Conservation (phyloP, 2,329 filamentous ascomycete species). For the Claviceps sp. region DNA sequence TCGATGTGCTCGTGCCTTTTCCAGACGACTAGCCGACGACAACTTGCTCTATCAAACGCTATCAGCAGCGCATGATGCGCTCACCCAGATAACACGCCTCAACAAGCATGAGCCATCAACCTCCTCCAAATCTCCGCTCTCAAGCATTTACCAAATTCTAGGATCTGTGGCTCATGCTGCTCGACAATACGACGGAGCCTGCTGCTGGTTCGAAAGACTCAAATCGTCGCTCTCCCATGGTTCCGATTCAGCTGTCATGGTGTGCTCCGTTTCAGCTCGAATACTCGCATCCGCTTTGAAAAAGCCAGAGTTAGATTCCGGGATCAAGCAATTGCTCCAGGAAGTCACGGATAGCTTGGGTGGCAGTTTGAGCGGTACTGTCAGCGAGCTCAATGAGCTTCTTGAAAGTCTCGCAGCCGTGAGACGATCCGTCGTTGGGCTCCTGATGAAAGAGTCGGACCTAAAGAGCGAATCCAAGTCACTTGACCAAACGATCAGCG, state of each 20-base stretch:
- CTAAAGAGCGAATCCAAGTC: constrained; percentile 7
- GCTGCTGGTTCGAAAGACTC: constrained; percentile 39
- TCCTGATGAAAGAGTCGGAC: constrained; percentile 25
- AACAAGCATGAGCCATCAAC: constrained; percentile 21
- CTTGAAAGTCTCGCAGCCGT: constrained; percentile 41
- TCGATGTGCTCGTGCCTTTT: constrained; percentile 48
- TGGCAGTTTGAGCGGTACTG: constrained; percentile 44
- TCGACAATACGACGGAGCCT: constrained; percentile 34
- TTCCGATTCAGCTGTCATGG: constrained; percentile 33
- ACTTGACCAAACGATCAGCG: constrained; percentile 12
- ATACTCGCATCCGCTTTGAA: constrained; percentile 42
- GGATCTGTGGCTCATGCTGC: constrained; percentile 34
- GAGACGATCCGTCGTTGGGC: constrained; percentile 38
- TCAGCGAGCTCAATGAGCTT: constrained; percentile 46
- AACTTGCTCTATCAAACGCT: constrained; percentile 25
- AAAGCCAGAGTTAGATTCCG: constrained; percentile 20
- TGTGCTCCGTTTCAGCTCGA: constrained; percentile 41
- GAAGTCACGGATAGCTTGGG: constrained; percentile 42
- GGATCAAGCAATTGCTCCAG: constrained; percentile 29
- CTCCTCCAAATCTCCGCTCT: constrained; percentile 30
- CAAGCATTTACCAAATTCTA: constrained; percentile 38
- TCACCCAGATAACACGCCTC: constrained; percentile 20
- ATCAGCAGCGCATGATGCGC: constrained; percentile 16
- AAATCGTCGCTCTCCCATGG: constrained; percentile 22
- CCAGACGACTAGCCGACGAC: constrained; percentile 33